Evolutionary conservation across 768 basidiomycete species (phyloP), one percentile per base, ranked within the genome.

Genomic region (Dioszegia hungarica): DNA sequence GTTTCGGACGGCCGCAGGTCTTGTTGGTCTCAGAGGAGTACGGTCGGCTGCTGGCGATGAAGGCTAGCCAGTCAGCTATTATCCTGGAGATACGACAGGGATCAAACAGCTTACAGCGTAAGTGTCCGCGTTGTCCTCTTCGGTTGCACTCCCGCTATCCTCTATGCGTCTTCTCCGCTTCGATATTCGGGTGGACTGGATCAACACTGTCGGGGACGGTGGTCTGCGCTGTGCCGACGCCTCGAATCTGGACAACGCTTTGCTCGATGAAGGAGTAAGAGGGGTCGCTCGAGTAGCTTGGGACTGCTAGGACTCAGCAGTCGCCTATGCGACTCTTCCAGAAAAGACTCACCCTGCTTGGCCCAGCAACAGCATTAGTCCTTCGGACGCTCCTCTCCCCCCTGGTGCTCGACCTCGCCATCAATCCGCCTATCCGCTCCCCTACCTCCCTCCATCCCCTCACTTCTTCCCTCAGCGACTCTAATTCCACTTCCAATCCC

Each of bases 61-160:
- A 8, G 47, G 34, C 47, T 49, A n/a, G 28, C 20, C 17, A 5
- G 45, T 29, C 45, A 31, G 24, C 25, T 15, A n/a, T n/a, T n/a
- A n/a, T n/a, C n/a, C n/a, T n/a, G n/a, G n/a, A n/a, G n/a, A n/a
- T n/a, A n/a, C n/a, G n/a, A n/a, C n/a, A n/a, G n/a, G n/a, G n/a
- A n/a, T n/a, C n/a, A 44, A 5, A 12, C 3, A 44, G 43, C 43
- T 3, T 44, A 12, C 43, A 24, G 3, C 15, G 8, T 9, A 15
- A 27, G 14, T 3, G 17, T 19, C 43, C 43, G 19, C 20, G 24
- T 22, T 19, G 15, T 44, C 51, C 41, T 28, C 22, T 28, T 33
- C 54, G 29, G 50, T n/a, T n/a, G n/a, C n/a, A n/a, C n/a, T n/a
- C n/a, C 25, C 33, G 20, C 58, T 59, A 22, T 46, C 57, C 0